A percentile compares a stretch with the other conserved stretches of the same genome.
Evolutionary conservation across 2,329 filamentous ascomycete species (phyloP).

Genomic region (Pseudogymnoascus sp.): DNA sequence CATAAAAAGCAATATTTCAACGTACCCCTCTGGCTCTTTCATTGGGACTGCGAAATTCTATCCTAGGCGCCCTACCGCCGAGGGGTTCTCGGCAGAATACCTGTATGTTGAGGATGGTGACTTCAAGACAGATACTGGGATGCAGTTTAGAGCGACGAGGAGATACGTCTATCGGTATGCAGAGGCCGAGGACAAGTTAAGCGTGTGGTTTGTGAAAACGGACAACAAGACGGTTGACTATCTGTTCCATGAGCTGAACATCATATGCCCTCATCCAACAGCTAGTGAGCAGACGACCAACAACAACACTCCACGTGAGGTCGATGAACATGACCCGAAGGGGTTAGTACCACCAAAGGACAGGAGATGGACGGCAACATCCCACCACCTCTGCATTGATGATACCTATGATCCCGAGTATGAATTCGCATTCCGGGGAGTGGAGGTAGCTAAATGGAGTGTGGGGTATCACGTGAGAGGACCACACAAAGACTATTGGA

Average conservation of each 20-base stretch:
- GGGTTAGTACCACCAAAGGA: not conserved
- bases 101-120: constrained; percentile 62
- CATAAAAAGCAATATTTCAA: constrained; percentile 45
- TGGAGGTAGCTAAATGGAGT: constrained; percentile 50
- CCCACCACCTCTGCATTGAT: constrained; percentile 61
- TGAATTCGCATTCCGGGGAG: constrained; percentile 54
- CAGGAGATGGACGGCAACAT: constrained; percentile 50
- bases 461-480: constrained; percentile 61
- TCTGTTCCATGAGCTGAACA: constrained; percentile 67
- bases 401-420: constrained; percentile 67
- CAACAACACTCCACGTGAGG: not conserved
- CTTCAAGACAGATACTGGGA: constrained; percentile 52
- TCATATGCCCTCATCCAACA: constrained; percentile 35
- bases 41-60: constrained; percentile 58
- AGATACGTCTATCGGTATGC: constrained; percentile 69
- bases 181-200: constrained; percentile 51
- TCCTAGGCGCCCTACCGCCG: constrained; percentile 49
- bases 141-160: constrained; percentile 41
- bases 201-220: constrained; percentile 65
- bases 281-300: constrained; percentile 10
- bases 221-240: constrained; percentile 59
- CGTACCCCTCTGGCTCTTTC: constrained; percentile 58
- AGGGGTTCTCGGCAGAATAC: constrained; percentile 43
- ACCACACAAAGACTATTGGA: constrained; percentile 66
- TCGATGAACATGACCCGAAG: not conserved